Base-by-base conservation (phyloP, 179 eudicot genomes). In the Amaranthus tricolor region DNA sequence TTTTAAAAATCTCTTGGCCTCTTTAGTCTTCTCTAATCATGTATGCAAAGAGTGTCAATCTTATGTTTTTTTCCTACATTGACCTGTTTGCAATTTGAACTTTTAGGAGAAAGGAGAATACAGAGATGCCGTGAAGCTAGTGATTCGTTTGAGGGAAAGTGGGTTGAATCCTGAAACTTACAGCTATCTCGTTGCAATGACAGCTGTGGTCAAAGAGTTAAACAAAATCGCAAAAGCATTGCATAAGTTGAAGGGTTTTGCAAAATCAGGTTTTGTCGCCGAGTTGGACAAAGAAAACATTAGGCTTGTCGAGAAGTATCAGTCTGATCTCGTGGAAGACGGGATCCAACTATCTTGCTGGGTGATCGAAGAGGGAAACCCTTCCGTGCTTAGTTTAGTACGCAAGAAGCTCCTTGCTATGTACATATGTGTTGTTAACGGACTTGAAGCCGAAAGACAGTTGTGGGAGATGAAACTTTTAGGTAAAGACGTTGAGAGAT, bases 361-460 rank as follows among this genome's bases (percentile, higher is more conserved):
- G 94, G 86, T 79, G 60, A 75, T 82, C 49, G 71, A 86, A 80
- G 92, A 88, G 75, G 96, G 89, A 51, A 85, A 85, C 47, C 54
- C 90, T 16, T 82, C 91, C 11, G 81, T 89, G 56, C 74, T 81
- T 10, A 83, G 87, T n/a, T 78, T 86, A 81, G 90, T 88, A 70
- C 88, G 86, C 40, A 92, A 90, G 76, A 84, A 95, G 77, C 96
- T 94, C 21, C 90, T 94, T 21, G 97, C 98, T 45, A 94, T 94
- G 98, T 90, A 86, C 52, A 80, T 92, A 49, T 90, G 94, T 75
- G 94, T 92, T 16, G 96, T 97, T 17, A 84, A 86, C 56, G 98
- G 98, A n/a, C 80, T 80, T 14, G 89, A 92, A 62, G 96, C 97
- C 24, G 97, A 94, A 74, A 74, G 80, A 58, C 92, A 94, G 70